Evolutionary conservation across 768 basidiomycete species (phyloP).

Genomic region (Lactarius hatsudake): DNA sequence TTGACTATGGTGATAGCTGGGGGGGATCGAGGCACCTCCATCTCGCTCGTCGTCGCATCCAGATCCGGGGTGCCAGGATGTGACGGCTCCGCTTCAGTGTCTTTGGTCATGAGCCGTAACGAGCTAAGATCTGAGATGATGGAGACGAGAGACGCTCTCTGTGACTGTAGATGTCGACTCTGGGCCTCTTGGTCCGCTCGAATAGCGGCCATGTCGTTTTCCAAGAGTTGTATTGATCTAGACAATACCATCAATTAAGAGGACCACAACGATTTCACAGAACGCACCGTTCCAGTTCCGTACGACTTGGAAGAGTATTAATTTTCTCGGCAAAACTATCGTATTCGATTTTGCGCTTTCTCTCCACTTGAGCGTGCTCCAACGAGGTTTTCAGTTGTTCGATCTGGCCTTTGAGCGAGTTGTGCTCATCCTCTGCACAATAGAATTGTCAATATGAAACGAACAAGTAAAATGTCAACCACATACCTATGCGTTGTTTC

Average conservation of each 20-base stretch:
- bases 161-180: slow-evolving; percentile 59
- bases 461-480: not conserved
- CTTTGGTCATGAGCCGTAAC: slow-evolving; percentile 68
- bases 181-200: slow-evolving; percentile 72
- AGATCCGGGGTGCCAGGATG: slow-evolving; percentile 19
- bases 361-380: slow-evolving; percentile 74
- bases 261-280: slow-evolving; percentile 1
- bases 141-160: slow-evolving; percentile 63
- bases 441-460: slow-evolving; percentile 14
- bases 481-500: slow-evolving; percentile 66
- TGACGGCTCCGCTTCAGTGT: slow-evolving; percentile 42
- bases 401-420: slow-evolving; percentile 63
- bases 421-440: slow-evolving; percentile 65
- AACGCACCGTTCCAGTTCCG: slow-evolving; percentile 73
- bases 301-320: slow-evolving; percentile 69
- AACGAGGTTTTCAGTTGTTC: slow-evolving; percentile 71
- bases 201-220: slow-evolving; percentile 78
- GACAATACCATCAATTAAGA: not conserved
- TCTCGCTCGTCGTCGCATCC: slow-evolving; percentile 25
- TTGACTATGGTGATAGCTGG: slow-evolving; percentile 49
- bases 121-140: slow-evolving; percentile 62
- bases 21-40: slow-evolving; percentile 41
- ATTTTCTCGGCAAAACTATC: slow-evolving; percentile 82
- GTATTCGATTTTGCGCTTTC: slow-evolving; percentile 82
- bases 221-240: slow-evolving; percentile 66